Evolutionary conservation across 2,329 filamentous ascomycete genomes (phyloP).

Genomic region (Lachnellula hyalina): DNA sequence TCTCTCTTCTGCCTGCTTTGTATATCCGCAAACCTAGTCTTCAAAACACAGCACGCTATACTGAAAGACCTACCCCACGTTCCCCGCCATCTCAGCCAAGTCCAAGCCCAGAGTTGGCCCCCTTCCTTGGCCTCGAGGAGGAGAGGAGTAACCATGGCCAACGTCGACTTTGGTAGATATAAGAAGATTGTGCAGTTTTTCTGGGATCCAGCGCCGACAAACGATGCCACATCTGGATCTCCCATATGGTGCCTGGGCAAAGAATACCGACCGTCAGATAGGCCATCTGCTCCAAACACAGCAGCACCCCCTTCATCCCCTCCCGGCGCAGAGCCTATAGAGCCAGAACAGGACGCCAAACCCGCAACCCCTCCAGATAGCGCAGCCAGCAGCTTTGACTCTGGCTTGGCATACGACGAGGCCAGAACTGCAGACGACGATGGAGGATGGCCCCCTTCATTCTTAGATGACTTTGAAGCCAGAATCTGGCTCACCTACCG

Average conservation of each 20-base stretch:
- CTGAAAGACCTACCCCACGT: slow-evolving; percentile 9
- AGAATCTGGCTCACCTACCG: slow-evolving; percentile 96
- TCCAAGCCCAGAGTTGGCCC: neutral
- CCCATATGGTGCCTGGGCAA: slow-evolving; percentile 80
- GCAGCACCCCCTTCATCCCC: slow-evolving; percentile 10
- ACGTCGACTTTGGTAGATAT: slow-evolving; percentile 69
- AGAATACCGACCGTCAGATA: slow-evolving; percentile 41
- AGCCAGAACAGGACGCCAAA: slow-evolving; percentile 8
- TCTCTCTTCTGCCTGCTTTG: neutral
- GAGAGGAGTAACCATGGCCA: slow-evolving; percentile 42
- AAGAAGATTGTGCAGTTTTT: slow-evolving; percentile 85
- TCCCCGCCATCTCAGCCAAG: slow-evolving; percentile 10
- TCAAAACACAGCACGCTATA: too few species aligned
- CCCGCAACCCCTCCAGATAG: slow-evolving; percentile 30
- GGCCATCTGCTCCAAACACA: slow-evolving; percentile 5
- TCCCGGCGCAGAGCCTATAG: slow-evolving; percentile 7
- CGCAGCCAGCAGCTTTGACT: slow-evolving; percentile 27
- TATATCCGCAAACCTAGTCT: neutral
- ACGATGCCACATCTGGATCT: slow-evolving; percentile 61
- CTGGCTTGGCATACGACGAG: slow-evolving; percentile 24
- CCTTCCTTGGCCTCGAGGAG: neutral
- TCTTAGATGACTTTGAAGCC: slow-evolving; percentile 89
- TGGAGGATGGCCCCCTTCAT: slow-evolving; percentile 72
- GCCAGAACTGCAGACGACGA: slow-evolving; percentile 19
- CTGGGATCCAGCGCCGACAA: slow-evolving; percentile 84